Conservation (phyloP, 495 filamentous ascomycete genomes). For the Parathielavia hyrcaniae region DNA sequence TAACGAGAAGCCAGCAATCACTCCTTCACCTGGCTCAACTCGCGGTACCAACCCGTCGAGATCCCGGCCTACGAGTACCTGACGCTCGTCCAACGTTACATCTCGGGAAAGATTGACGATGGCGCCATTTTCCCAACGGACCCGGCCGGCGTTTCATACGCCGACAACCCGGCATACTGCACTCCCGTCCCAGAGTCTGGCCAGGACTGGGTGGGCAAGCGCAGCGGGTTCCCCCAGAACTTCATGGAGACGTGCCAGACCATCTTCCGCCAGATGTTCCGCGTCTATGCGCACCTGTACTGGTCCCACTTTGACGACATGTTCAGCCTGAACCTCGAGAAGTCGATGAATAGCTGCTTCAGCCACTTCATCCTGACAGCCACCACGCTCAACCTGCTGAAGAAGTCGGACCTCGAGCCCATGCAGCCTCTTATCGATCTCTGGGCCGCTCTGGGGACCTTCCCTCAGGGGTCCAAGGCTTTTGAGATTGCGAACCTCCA, state of each 20-base stretch:
- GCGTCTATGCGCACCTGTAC: conserved; percentile 87
- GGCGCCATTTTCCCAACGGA: conserved; percentile 79
- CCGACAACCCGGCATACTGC: conserved; percentile 51
- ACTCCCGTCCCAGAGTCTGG: conserved; percentile 55
- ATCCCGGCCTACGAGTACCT: conserved; percentile 81
- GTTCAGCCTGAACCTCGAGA: conserved; percentile 73
- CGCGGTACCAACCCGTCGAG: conserved; percentile 56
- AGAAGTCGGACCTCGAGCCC: conserved; percentile 80
- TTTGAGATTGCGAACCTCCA: conserved; percentile 49
- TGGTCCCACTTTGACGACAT: conserved; percentile 78
- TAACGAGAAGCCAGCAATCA: conserved; percentile 51
- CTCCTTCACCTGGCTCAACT: conserved; percentile 89
- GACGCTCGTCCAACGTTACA: conserved; percentile 90
- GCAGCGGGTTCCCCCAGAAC: conserved; percentile 78
- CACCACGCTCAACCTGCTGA: conserved; percentile 74
- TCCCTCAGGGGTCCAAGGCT: conserved; percentile 62
- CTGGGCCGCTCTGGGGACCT: conserved; percentile 76
- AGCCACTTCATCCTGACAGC: conserved; percentile 88
- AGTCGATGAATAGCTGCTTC: conserved; percentile 90
- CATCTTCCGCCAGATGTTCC: conserved; percentile 96
- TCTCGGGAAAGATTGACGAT: conserved; percentile 84
- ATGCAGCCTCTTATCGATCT: conserved; percentile 91
- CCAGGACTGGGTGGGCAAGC: conserved; percentile 70
- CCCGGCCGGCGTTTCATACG: conserved; percentile 49
- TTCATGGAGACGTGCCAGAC: conserved; percentile 83